These are phyloP conservation scores for Clitopilus passeckerianus DNA, from an alignment of 768 basidiomycete genomes.

Conservation along the genomic window DNA sequence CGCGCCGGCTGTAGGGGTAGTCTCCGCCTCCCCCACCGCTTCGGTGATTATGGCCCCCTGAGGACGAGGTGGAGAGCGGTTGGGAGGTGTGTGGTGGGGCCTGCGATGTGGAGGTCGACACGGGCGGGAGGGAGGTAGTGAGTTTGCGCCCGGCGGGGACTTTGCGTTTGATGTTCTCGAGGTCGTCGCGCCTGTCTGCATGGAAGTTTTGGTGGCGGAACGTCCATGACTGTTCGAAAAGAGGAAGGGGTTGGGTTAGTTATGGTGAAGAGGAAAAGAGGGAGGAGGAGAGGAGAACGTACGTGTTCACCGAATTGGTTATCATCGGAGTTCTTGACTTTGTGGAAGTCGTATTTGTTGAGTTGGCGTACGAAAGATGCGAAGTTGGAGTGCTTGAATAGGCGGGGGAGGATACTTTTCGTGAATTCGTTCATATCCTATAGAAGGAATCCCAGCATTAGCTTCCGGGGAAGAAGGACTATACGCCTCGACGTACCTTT, in stretches of 20 bases:
- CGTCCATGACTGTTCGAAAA: constrained; percentile 40
- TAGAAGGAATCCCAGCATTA: not conserved
- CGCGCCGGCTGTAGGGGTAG: constrained; percentile 16
- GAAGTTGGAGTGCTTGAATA: constrained; percentile 96
- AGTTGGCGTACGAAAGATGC: constrained; percentile 89
- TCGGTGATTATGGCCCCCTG: constrained; percentile 21
- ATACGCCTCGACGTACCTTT: constrained; percentile 39
- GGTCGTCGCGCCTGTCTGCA: constrained; percentile 45
- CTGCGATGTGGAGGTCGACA: not conserved
- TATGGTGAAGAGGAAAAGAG: not conserved
- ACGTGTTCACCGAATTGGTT: constrained; percentile 64
- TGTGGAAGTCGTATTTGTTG: constrained; percentile 97
- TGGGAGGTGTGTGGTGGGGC: constrained; percentile 9
- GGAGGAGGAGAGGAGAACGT: constrained; percentile 12
- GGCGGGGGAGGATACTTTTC: constrained; percentile 80
- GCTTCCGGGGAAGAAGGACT: not conserved
- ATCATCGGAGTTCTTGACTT: constrained; percentile 89
- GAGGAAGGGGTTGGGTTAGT: not conserved
- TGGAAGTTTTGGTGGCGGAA: constrained; percentile 60
- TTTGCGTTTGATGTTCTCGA: constrained; percentile 59
- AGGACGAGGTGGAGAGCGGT: constrained; percentile 11
- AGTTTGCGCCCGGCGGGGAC: constrained; percentile 49
- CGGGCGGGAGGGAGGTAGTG: constrained; percentile 16
- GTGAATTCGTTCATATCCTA: constrained; percentile 95
- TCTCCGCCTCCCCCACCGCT: not conserved